Base-by-base conservation (phyloP, 306 rosid species). In the Glycyrrhiza uralensis region DNA sequence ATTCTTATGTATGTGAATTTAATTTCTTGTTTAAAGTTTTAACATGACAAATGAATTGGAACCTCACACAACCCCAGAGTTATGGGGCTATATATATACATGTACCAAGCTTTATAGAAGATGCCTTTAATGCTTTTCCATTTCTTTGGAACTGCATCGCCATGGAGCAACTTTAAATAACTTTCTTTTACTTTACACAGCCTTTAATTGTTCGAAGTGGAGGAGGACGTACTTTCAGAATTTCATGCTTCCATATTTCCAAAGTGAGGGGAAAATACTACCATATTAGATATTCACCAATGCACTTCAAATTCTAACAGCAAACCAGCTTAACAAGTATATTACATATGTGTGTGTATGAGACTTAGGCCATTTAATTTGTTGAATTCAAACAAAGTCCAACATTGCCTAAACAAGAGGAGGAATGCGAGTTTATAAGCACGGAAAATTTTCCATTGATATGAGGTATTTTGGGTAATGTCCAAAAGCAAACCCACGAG, bases 41-140 rank as follows among this genome's bases (percentile, higher is more conserved):
- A 41, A 41, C 36, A 41, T 23, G 36, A 41, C 51, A 41, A 42
- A 23, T 7, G 38, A 23, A 22, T 7, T 24, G 38, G 20, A 54
- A 26, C 65, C 44, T 30, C 23, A 58, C 44, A 57, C 24, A 7
- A 15, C 24, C 6, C n/a, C 19, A 28, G 6, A 58, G 15, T 17
- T 56, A 29, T 28, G 22, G n/a, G 23, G 65, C 65, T 15, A 15
- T 14, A 58, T 58, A 44, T 30, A 58, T 15, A 15, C 24, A 58
- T 58, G 65, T 30, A 58, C 42, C 65, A 32, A 30, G 23, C 65
- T 58, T n/a, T 0, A 26, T 2, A 26, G 30, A 30, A 28, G 63
- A 29, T 15, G 44, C 58, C 57, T 41, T 41, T 7, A 42, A 64
- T n/a, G 71, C 39, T 42, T 65, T 65, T 42, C 71, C 72, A 66